These are phyloP conservation scores for Myxozyma melibiosi DNA, from an alignment of 805 yeast species.

Conservation along the genomic window DNA sequence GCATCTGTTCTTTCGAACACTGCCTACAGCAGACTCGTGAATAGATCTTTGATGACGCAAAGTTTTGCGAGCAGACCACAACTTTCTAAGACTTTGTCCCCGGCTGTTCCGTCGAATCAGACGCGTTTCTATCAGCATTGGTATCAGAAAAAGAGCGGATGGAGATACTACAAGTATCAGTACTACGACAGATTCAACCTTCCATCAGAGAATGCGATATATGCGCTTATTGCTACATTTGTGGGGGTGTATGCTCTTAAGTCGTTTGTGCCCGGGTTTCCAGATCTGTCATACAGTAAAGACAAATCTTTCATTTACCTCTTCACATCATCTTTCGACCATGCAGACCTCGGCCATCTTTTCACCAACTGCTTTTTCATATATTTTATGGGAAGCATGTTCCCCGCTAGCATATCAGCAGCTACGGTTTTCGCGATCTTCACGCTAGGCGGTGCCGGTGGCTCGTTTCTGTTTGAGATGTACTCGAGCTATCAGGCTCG, in stretches of 20 bases:
- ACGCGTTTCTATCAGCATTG: constrained; percentile 24
- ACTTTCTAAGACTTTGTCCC: background rate
- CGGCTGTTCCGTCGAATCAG: background rate
- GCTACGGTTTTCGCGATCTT: constrained; percentile 13
- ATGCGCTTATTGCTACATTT: constrained; percentile 20
- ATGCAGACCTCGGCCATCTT: constrained; percentile 15
- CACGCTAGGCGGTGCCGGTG: constrained; percentile 14
- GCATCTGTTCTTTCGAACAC: background rate
- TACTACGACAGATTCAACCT: constrained; percentile 4
- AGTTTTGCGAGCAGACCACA: background rate
- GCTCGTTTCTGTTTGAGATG: background rate
- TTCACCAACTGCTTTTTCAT: constrained; percentile 17
- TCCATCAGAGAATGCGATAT: constrained; percentile 9
- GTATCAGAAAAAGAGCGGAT: constrained; percentile 13
- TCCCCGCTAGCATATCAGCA: constrained; percentile 22
- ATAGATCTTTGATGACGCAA: background rate
- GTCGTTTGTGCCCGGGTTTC: constrained; percentile 22
- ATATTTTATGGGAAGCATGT: constrained; percentile 11
- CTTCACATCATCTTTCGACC: constrained; percentile 22
- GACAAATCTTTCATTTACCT: background rate
- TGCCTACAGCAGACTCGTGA: background rate
- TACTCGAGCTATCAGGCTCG: constrained; percentile 1
- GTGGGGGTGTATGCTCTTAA: constrained; percentile 14
- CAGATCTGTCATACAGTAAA: constrained; percentile 6
- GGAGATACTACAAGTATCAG: constrained; percentile 8